Base-by-base conservation (phyloP, 2,329 filamentous ascomycete species). In the Scedosporium minutisporum region DNA sequence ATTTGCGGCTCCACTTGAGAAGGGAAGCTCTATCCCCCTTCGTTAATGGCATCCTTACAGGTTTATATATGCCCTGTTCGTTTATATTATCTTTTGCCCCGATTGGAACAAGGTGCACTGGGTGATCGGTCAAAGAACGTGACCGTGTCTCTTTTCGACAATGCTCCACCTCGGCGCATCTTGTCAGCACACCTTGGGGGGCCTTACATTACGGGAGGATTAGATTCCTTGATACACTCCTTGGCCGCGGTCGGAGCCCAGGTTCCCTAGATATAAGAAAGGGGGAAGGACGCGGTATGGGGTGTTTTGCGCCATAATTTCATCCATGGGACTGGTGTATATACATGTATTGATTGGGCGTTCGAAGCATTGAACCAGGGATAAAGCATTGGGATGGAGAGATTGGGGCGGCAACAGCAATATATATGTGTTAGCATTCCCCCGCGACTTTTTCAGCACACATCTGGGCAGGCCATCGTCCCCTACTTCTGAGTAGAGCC, bases 281-380 rank as follows among this genome's bases (percentile, higher is more conserved):
- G 23, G 51, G 51, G 21, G 21, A 23, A 55, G 12, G 23, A 23
- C 51, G 18, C 23, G 23, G 51, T 27, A 7, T 55, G 23, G 48
- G 51, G 51, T 27, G 51, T 55, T 25, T 55, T 55, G 12, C 51
- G 6, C 51, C 51, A 55, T 55, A 27, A 18, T 55, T 55, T 18
- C 51, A 55, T 55, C 21, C 51, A 27, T 23, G 21, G 51, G 51
- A 29, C 51, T 55, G 51, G 51, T 55, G 23, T 25, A 27, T 55
- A 23, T 55, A n/a, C n/a, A 55, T 55, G 51, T 55, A 55, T 55
- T 55, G 51, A 55, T 55, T 55, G 51, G 51, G 51, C 51, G 51
- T 55, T 55, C 23, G 51, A 14, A 55, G 51, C 51, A 55, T 55
- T 55, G 51, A 55, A 27, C 51, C 23, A 23, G 12, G 51, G 51